A percentile compares a stretch with the other conserved stretches of the same genome.
These are phyloP conservation scores for Phytophthora pini DNA, from an alignment of 352 stramenopile species.

Conservation along the genomic window DNA sequence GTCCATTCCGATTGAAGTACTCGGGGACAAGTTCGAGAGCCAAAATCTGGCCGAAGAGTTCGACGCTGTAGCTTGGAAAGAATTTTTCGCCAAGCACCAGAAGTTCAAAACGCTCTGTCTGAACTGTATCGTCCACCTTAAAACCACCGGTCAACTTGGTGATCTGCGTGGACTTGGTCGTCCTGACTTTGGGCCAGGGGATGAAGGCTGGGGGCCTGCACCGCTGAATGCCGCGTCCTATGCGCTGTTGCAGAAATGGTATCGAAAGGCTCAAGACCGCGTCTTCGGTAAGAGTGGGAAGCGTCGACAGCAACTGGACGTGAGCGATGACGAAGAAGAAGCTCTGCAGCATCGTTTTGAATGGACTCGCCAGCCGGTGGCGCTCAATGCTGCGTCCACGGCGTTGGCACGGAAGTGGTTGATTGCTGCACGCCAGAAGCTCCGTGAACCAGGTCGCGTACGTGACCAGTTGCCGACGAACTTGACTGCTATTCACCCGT, in stretches of 20 bases:
- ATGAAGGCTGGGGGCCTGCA: conserved; percentile 59
- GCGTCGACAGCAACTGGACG: conserved; percentile 63
- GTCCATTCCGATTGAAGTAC: conserved; percentile 91
- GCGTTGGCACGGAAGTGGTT: conserved; percentile 88
- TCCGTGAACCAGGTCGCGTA: conserved; percentile 57
- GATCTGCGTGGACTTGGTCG: conserved; percentile 30
- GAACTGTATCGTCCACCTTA: conserved; percentile 90
- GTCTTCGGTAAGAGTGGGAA: conserved; percentile 83
- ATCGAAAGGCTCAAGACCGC: conserved; percentile 89
- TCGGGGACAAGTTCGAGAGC: conserved; percentile 93
- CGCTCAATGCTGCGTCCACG: conserved; percentile 78
- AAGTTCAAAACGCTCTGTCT: conserved; percentile 96
- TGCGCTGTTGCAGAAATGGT: conserved; percentile 93
- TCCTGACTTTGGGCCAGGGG: conserved; percentile 16
- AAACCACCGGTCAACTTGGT: conserved; percentile 39
- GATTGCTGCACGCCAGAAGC: conserved; percentile 60
- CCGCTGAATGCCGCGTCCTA: conserved; percentile 86
- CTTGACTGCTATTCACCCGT: conserved; percentile 58
- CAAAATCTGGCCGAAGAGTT: conserved; percentile 91
- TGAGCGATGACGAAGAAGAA: conserved; percentile 91
- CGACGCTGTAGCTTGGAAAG: conserved; percentile 94
- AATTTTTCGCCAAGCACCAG: conserved; percentile 94
- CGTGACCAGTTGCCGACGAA: conserved; percentile 54
- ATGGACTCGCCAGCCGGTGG: conserved; percentile 81
- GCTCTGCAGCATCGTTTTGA: conserved; percentile 65